phyloP scores from a whole-genome alignment of 2,329 filamentous ascomycete species.

The Thermothelomyces thermophilus region DNA sequence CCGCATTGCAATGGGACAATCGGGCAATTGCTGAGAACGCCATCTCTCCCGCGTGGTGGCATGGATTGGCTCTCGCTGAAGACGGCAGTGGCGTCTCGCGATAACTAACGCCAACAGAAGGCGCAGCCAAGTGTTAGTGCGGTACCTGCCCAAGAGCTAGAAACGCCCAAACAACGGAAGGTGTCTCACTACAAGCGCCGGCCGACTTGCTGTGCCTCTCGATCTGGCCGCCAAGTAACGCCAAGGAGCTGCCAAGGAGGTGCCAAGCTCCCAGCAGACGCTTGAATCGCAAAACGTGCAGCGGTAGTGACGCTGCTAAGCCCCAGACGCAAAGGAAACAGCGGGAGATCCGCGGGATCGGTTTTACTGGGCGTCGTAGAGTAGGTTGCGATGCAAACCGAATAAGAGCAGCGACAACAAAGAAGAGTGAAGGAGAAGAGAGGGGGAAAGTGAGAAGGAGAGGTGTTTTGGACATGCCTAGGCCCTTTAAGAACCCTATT shows the following conservation, averaged over 20 bases:
- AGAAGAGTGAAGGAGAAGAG: too few species aligned
- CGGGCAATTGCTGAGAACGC: too few species aligned
- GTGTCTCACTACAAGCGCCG: neutral
- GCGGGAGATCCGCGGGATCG: neutral
- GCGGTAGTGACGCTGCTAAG: slow-evolving; percentile 9
- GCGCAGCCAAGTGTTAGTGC: slow-evolving; percentile 1
- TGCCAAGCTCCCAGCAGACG: slow-evolving; percentile 8
- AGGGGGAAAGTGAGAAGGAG: too few species aligned
- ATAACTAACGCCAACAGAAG: slow-evolving; percentile 9
- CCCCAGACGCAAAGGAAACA: neutral
- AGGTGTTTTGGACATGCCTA: too few species aligned
- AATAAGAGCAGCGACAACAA: too few species aligned
- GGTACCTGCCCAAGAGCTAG: neutral
- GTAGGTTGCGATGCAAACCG: too few species aligned
- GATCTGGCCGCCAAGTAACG: slow-evolving; percentile 1
- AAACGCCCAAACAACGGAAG: neutral
- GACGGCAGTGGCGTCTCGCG: neutral
- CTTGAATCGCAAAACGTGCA: slow-evolving; percentile 2
- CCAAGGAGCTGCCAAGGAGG: neutral
- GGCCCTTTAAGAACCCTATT: too few species aligned
- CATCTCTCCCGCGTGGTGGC: neutral
- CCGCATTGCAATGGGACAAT: too few species aligned
- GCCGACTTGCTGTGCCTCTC: neutral
- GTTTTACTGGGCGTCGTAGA: too few species aligned
- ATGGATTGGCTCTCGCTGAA: neutral